These are phyloP conservation scores for Populus trichocarpa DNA, from an alignment of 441 rosid genomes.

Conservation along the genomic window DNA sequence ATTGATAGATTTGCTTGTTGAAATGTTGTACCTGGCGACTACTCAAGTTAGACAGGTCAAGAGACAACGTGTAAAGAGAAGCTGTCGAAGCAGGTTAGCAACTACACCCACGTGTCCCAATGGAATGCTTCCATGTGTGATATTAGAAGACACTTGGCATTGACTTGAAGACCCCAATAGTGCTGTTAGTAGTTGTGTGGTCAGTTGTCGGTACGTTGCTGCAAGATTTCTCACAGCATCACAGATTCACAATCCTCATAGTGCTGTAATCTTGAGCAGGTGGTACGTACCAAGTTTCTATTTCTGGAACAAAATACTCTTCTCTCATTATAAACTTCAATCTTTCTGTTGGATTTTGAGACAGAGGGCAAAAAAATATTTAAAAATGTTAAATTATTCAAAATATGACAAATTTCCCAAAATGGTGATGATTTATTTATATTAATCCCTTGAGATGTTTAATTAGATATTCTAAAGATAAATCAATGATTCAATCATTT, in stretches of 20 bases:
- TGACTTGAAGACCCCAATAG: neutral
- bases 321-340: neutral
- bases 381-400: neutral
- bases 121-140: constrained; percentile 15
- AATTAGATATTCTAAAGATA: too few species aligned
- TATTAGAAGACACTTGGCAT: neutral
- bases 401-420: neutral
- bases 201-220: neutral
- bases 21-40: constrained; percentile 19
- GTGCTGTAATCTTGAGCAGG: too few species aligned
- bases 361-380: neutral
- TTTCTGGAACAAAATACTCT: too few species aligned
- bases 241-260: too few species aligned
- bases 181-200: neutral
- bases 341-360: neutral
- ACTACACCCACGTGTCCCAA: constrained; percentile 27
- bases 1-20: constrained; percentile 10
- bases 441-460: neutral
- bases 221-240: neutral
- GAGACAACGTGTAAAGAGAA: constrained; percentile 10
- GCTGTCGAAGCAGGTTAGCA: constrained; percentile 25
- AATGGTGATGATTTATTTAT: too few species aligned
- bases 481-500: too few species aligned
- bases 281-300: too few species aligned
- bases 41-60: neutral